These are phyloP conservation scores for Chimonanthus salicifolius DNA, from an alignment of 164 flowering plant genomes.

Conservation along the genomic window DNA sequence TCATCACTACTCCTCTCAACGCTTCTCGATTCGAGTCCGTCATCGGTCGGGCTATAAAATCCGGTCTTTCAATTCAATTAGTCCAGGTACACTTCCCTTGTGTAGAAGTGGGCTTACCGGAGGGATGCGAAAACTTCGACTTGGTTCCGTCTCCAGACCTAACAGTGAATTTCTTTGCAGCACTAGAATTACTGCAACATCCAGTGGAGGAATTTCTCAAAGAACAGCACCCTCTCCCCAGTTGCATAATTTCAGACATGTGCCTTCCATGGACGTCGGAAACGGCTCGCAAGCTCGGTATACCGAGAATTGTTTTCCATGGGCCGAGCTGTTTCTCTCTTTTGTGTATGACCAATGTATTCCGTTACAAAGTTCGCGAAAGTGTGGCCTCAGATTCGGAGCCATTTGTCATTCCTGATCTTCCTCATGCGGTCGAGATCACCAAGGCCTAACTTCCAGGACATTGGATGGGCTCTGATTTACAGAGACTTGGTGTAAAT, in stretches of 20 bases:
- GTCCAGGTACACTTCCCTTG: not conserved
- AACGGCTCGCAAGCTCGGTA: not conserved
- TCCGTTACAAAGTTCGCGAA: constrained; percentile 13
- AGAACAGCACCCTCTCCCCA: not conserved
- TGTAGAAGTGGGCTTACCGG: constrained; percentile 3
- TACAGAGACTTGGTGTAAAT: not conserved
- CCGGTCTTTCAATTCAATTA: not conserved
- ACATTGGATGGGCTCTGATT: not conserved
- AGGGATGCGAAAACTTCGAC: constrained; percentile 5
- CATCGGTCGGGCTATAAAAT: not conserved
- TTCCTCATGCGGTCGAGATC: constrained; percentile 29
- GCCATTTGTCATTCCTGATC: constrained; percentile 28
- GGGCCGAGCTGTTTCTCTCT: not conserved
- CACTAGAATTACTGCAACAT: constrained; percentile 17
- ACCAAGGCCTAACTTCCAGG: constrained; percentile 26
- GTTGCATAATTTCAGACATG: not conserved
- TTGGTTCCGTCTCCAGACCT: not conserved
- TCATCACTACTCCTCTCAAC: constrained; percentile 4
- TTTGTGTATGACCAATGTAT: constrained; percentile 10
- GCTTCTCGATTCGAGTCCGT: not conserved
- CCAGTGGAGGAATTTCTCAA: constrained; percentile 32
- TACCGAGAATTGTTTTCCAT: not conserved
- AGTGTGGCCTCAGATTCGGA: constrained; percentile 19
- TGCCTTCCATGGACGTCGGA: constrained; percentile 4
- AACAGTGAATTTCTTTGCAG: not conserved